Evolutionary conservation across 305 asterid genomes (phyloP), one percentile per base, ranked within the genome.

Genomic region (Striga hermonthica): DNA sequence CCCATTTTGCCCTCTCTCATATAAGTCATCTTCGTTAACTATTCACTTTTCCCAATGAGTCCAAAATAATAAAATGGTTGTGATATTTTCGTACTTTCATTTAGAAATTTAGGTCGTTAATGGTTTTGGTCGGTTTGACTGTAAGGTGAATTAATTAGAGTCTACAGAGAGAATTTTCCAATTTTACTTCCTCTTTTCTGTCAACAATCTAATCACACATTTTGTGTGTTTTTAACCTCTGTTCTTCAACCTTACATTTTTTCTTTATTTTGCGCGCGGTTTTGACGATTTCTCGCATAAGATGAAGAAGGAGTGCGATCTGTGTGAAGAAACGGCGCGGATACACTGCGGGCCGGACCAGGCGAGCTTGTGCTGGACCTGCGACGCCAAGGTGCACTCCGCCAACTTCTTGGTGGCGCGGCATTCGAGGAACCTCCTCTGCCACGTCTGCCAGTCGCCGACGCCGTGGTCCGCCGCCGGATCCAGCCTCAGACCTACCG

Each of bases 351-450:
- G 78, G 16, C 76, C 95, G 3, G 97, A 90, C 73, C 77, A 76
- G 75, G 95, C 95, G 37, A 72, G 75, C 36, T 67, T 90, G 28
- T 90, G 97, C 76, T 83, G 92, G 94, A 74, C 67, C 74, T 90
- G 97, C 86, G 97, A 90, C 76, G 84, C 83, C 35, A 74, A 65
- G 66, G 97, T 90, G 31, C 95, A 90, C 81, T 77, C 95, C 9
- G 97, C 97, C 16, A 90, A 87, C 67, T 90, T 87, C 59, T 75
- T 90, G 10, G 95, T 84, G 50, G 95, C 91, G 50, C 82, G 95
- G 63, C 97, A 90, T 70, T 78, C 89, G 3, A 79, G 97, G 69
- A 75, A 69, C 34, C 70, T 87, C 41, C 90, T 90, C 44, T 90
- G 97, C 80, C 85, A 77, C 45, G 70, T 76, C 9, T 90, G 95